Base-by-base conservation (phyloP, 2,329 filamentous ascomycete genomes). In the Paraphoma chrysanthemicola region DNA sequence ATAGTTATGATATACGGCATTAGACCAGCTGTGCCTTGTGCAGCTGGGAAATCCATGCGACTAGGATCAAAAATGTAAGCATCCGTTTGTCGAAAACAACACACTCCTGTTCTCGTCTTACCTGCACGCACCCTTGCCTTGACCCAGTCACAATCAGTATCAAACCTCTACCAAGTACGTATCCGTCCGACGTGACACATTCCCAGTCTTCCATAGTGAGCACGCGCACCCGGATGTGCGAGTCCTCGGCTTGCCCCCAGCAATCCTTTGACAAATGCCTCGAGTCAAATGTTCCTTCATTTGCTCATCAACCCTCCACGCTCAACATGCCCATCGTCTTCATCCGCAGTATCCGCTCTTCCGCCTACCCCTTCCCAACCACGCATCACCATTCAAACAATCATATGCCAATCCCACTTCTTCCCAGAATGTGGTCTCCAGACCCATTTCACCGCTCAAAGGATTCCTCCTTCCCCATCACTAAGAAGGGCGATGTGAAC, bases 211-310 rank as follows among this genome's bases (percentile, higher is more conserved):
- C 9, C 44, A 14, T 28, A 42, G 17, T 38, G 49, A 56, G 36
- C 54, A 57, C 31, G 39, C 33, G 31, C 48, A 17, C 43, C 36
- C 42, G 47, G 48, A 49, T 60, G 54, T 60, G 54, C 51, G 16
- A 48, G 44, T 49, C 48, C 49, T 45, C 18, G 3, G 49, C 23
- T 46, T 50, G 43, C 7, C 33, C 14, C 45, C 41, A 29, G 47
- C 47, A 49, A 59, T 44, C 50, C 48, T 29, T 11, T 17, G 41
- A 17, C 23, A 29, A 5, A 4, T 16, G 5, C 14, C 8, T 48
- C 45, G 10, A 18, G 11, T 47, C 23, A 10, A 8, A 36, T 29
- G 17, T 5, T 5, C 29, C 16, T 11, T 11, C n/a, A 36, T 6
- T 10, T 36, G 33, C 14, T 36, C 33, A 7, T 14, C 33, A 36